Evolutionary conservation across 129 eudicot genomes (phyloP).

Genomic region (Flaveria trinervia): DNA sequence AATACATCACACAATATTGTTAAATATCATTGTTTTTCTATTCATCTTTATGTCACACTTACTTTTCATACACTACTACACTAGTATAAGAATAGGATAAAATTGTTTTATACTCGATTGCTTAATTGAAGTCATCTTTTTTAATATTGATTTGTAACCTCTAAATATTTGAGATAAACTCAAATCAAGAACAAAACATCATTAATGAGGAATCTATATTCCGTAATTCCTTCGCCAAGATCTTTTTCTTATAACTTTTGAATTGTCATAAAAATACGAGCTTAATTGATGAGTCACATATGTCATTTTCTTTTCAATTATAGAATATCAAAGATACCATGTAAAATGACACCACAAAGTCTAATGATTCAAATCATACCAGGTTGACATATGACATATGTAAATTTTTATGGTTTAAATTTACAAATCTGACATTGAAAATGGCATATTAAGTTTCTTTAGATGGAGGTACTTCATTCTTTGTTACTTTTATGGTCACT

Average conservation of each 20-base stretch:
- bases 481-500: not conserved
- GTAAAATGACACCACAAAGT: not conserved
- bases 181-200: not conserved
- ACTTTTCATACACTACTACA: not conserved
- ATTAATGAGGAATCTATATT: not conserved
- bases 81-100: not conserved
- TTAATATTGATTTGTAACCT: not conserved
- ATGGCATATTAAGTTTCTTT: not conserved
- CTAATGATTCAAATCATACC: not conserved
- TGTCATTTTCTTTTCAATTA: not conserved
- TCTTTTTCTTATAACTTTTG: not conserved
- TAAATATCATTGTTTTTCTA: not conserved
- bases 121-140: not conserved
- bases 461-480: not conserved
- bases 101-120: not conserved
- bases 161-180: not conserved
- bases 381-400: not conserved
- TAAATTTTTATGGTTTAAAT: not conserved
- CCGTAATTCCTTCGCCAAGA: not conserved
- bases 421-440: not conserved
- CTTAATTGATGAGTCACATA: not conserved
- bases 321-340: not conserved
- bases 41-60: not conserved
- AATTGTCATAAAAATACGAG: not conserved
- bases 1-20: not conserved